Conservation (phyloP, 345 rosid genomes). For the Theobroma cacao region DNA sequence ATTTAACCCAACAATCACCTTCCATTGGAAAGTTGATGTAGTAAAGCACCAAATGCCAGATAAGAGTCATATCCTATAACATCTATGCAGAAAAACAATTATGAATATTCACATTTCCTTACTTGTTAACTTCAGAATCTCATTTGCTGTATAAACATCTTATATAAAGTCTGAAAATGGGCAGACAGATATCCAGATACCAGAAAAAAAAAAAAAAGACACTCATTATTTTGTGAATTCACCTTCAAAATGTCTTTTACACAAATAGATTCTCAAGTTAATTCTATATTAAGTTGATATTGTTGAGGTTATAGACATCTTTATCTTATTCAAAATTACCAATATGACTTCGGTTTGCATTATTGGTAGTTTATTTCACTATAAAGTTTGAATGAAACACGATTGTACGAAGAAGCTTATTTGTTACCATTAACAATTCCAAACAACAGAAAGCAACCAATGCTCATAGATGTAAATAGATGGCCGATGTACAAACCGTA, state of each 20-base stretch:
- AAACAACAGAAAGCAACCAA: constrained; percentile 13
- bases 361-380: background rate
- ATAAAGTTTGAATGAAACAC: background rate
- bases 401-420: background rate
- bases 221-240: background rate
- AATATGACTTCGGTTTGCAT: background rate
- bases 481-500: constrained; percentile 42
- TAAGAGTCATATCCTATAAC: background rate
- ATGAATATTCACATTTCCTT: background rate
- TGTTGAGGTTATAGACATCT: background rate
- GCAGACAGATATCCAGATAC: background rate
- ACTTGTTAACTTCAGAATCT: background rate
- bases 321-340: background rate
- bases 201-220: background rate
- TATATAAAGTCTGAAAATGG: background rate
- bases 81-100: background rate
- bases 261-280: background rate
- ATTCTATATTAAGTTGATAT: background rate
- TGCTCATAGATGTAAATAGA: background rate
- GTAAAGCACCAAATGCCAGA: too few species aligned
- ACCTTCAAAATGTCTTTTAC: background rate
- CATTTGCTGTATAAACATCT: background rate
- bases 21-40: too few species aligned
- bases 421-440: background rate
- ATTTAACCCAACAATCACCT: too few species aligned